Evolutionary conservation across 805 yeast genomes (phyloP).

Genomic region (Pichia eremophila): DNA sequence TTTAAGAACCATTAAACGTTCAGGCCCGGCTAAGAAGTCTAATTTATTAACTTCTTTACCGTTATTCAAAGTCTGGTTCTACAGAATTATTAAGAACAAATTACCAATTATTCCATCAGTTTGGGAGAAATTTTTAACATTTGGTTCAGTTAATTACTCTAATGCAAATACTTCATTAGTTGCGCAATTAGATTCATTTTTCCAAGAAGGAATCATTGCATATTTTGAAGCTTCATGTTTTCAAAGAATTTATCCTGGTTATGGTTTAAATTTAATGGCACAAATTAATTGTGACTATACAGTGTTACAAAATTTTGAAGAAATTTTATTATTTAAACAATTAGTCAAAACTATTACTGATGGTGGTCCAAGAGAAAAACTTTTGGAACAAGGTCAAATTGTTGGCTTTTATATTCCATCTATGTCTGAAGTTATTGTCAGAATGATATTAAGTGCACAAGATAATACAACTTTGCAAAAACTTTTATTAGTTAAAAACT

Average conservation of each 20-base stretch:
- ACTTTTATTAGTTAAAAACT: neutral
- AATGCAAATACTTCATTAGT: too few species aligned
- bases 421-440: neutral
- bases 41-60: neutral
- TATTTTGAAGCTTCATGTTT: neutral
- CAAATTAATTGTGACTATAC: neutral
- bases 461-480: neutral
- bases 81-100: neutral
- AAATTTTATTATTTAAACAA: neutral
- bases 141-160: neutral
- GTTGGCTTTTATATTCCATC: neutral
- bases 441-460: neutral
- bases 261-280: neutral
- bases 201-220: neutral
- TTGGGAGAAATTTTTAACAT: neutral
- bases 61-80: conserved; percentile 1
- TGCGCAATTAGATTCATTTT: neutral
- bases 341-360: neutral
- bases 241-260: neutral
- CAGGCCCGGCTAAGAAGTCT: conserved; percentile 1
- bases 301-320: neutral
- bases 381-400: neutral
- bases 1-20: neutral
- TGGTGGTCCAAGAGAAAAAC: neutral
- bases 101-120: neutral